Evolutionary conservation across 176 grass and related monocot genomes (phyloP), one percentile per base, ranked within the genome.

Genomic region (Echinochloa phyllopogon): DNA sequence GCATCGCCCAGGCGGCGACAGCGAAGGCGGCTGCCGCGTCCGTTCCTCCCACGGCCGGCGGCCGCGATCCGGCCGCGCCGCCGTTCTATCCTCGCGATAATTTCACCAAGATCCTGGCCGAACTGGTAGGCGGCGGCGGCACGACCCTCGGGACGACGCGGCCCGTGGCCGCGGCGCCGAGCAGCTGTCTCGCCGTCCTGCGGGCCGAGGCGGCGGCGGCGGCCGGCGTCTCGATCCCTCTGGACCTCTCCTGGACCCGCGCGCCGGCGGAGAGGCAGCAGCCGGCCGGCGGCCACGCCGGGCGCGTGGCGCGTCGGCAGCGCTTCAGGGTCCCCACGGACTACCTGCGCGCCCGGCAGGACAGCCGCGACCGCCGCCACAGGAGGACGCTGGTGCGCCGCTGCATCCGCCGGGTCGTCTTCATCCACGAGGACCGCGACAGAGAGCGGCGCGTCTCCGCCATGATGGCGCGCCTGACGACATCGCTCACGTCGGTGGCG

Each of bases 301-400:
- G 44, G 66, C 39, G 66, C 66, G 4, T 2, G 66, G 66, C 39
- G 20, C 66, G 66, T 20, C 39, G 66, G 20, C 68, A 12, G 18
- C 42, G 25, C 39, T 8, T 49, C 44, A 45, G 1, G 14, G 24
- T 73, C 14, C 45, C 70, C 45, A 51, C 45, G 70, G 70, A 73
- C 45, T 51, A 51, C 45, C 70, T 73, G 45, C 70, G 70, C 70
- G 70, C 24, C 70, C 14, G 14, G 45, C 43, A 73, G 70, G 70
- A 73, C 24, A 50, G 24, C 70, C 45, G 45, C 70, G 45, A 73
- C 21, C 45, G 70, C 8, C 16, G 27, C 0, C 72, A 8, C 8
- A 3, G 47, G 72, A 33, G 49, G 33, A 4, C 9, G 50, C 18
- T 56, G 36, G 49, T 7, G 24, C 29, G 50, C 16, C 17, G 50